phyloP scores from a whole-genome alignment of 139 green algal genomes.

The Chlamydomonas sphaeroides region DNA sequence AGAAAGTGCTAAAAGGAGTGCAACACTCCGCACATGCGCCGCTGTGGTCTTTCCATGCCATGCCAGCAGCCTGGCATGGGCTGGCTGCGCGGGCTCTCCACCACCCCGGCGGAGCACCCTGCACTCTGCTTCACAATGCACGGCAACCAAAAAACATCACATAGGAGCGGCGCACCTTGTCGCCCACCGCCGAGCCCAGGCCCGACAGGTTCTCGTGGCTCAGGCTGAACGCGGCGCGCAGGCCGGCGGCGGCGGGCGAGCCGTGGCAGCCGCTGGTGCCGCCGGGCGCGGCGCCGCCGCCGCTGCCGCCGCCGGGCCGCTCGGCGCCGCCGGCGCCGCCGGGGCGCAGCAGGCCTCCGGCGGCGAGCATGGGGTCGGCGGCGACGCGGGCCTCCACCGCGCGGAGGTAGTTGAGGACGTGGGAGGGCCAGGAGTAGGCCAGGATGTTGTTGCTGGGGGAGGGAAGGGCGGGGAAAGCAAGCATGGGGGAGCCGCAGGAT shows the following conservation, averaged over 20 bases:
- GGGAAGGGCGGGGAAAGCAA: no score
- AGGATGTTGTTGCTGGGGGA: constrained; percentile 81
- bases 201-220: constrained; percentile 37
- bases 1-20: no score
- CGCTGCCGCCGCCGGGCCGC: not conserved
- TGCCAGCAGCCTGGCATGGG: no score
- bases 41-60: not conserved
- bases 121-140: no score
- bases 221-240: constrained; percentile 32
- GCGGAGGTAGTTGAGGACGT: constrained; percentile 84
- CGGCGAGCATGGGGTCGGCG: not conserved
- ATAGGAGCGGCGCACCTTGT: not conserved
- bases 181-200: constrained; percentile 1
- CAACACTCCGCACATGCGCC: not conserved
- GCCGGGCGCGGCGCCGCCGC: not conserved
- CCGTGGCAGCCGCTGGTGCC: not conserved
- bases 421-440: constrained; percentile 89
- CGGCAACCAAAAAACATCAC: no score
- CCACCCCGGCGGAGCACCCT: no score
- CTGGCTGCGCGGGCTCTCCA: no score
- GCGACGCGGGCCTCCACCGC: constrained; percentile 58
- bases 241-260: not conserved
- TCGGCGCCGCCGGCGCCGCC: constrained; percentile 3
- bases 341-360: constrained; percentile 36
- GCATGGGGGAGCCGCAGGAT: no score